Evolutionary conservation across 2,329 filamentous ascomycete species (phyloP), one percentile per base, ranked within the genome.

Genomic region (Metarhizium rileyi): DNA sequence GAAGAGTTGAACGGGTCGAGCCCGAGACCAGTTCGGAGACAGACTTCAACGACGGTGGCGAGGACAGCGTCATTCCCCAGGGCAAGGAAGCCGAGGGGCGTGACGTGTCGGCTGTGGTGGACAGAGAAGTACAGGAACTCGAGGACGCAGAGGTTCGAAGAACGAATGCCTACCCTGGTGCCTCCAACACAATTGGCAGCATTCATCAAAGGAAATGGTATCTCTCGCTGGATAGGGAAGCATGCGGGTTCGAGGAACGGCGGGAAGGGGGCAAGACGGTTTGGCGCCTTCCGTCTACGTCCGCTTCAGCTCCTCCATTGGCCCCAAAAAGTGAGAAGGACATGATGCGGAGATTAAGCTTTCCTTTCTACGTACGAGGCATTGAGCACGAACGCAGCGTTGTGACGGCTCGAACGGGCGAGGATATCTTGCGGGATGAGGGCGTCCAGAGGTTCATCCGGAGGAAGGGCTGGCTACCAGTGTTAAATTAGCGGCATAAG

Each of bases 131-230:
- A 25, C 65, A 64, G 5, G 70, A 77, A 56, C 59, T 72, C 8
- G 70, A 77, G 50, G 74, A 81, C 51, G 71, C 76, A 36, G 64
- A 75, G 26, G 75, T 84, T 23, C 75, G 79, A 7, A 61, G 61
- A 2, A 78, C 74, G 5, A 87, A 87, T 56, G 81, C 83, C 4
- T 87, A 87, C 57, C 66, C 76, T 0, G 83, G 84, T 5, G 80
- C 84, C 0, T 70, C 58, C 1, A 87, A 87, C 57, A 77, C 72
- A 3, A 81, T 87, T 38, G 79, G 76, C 5, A 86, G 82, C 35
- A 69, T 87, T 4, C 77, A 87, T 56, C 83, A 87, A 61, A 73
- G 83, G 5, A 70, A 72, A 40, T 87, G 83, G 84, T 85, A 78
- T 52, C 57, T 86, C 18, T 77, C 76, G 10, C 67, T 87, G 1